A percentile compares a stretch with the other conserved stretches of the same genome.
Conservation (phyloP, 1,139 yeast species). For the Nakaseomyces sp. region DNA sequence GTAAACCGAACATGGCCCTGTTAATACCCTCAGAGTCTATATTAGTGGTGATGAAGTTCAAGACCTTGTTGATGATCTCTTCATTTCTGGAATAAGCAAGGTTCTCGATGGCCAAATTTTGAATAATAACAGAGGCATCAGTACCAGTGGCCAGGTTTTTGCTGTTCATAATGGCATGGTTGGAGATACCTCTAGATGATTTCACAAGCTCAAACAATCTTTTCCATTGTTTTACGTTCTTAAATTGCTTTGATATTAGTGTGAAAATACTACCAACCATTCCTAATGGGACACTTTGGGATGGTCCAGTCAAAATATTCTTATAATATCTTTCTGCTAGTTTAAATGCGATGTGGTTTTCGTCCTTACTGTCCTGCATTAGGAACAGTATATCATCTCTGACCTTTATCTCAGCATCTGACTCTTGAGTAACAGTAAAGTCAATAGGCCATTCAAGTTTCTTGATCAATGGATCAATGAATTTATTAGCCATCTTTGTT, state of each 20-base stretch:
- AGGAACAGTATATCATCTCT: slow-evolving; percentile 3
- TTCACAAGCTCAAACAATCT: slow-evolving; percentile 45
- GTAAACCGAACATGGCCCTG: slow-evolving; percentile 45
- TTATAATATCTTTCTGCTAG: slow-evolving; percentile 39
- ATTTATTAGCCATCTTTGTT: slow-evolving; percentile 12
- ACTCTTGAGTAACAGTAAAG: neutral
- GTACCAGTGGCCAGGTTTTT: slow-evolving; percentile 12
- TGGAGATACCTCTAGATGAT: slow-evolving; percentile 35
- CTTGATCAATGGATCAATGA: slow-evolving; percentile 31
- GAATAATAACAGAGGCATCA: slow-evolving; percentile 31
- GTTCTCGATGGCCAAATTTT: slow-evolving; percentile 46
- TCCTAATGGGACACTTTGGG: slow-evolving; percentile 42
- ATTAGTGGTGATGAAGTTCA: slow-evolving; percentile 48
- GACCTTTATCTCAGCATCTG: slow-evolving; percentile 6
- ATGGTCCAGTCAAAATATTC: slow-evolving; percentile 43
- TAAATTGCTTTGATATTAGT: slow-evolving; percentile 31
- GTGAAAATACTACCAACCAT: slow-evolving; percentile 35
- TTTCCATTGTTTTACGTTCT: slow-evolving; percentile 46
- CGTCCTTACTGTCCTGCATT: slow-evolving; percentile 1
- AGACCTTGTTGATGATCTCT: slow-evolving; percentile 43
- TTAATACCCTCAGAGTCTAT: slow-evolving; percentile 48
- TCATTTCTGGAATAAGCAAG: slow-evolving; percentile 41
- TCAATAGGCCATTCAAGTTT: slow-evolving; percentile 16
- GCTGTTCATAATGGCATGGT: slow-evolving; percentile 17
- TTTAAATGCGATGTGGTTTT: slow-evolving; percentile 28